These are phyloP conservation scores for Helicocarpus griseus DNA, from an alignment of 2,329 filamentous ascomycete species.

Conservation along the genomic window DNA sequence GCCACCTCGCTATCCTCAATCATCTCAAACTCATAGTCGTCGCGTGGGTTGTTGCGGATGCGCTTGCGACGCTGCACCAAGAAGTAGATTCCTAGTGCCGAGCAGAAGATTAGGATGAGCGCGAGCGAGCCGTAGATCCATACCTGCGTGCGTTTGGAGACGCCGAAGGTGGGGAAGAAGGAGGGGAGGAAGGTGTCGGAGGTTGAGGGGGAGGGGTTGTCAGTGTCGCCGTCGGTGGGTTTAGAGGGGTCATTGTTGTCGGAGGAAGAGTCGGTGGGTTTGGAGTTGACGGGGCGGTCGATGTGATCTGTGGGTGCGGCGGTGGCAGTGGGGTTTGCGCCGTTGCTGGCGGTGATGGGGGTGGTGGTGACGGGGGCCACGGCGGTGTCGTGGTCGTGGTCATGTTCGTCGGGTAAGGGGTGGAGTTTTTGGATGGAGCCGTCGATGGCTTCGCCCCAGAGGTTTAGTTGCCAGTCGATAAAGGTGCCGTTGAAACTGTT, in stretches of 20 bases:
- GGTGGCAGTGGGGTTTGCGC: conserved; percentile 36
- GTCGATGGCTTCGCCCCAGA: conserved; percentile 87
- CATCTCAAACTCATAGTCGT: conserved; percentile 90
- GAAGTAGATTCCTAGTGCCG: conserved; percentile 70
- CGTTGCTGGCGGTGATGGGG: conserved; percentile 52
- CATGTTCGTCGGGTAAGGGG: conserved; percentile 71
- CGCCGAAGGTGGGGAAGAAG: conserved; percentile 81
- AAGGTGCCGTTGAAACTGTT: conserved; percentile 73
- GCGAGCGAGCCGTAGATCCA: conserved; percentile 87
- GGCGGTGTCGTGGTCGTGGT: conserved; percentile 72
- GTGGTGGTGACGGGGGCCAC: conserved; percentile 46
- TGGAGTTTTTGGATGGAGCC: conserved; percentile 60
- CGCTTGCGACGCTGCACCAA: conserved; percentile 69
- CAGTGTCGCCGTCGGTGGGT: conserved; percentile 17
- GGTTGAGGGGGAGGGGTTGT: conserved; percentile 20
- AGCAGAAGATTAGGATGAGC: conserved; percentile 79
- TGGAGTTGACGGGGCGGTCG: conserved; percentile 54
- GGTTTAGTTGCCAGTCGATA: conserved; percentile 82
- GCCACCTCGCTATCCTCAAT: conserved; percentile 71
- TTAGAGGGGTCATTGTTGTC: conserved; percentile 15
- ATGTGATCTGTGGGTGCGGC: conserved; percentile 53
- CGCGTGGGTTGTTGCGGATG: conserved; percentile 62
- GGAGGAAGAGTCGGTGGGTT: conserved; percentile 44
- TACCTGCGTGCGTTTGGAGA: conserved; percentile 73
- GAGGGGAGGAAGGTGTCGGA: conserved; percentile 57